These are phyloP conservation scores for Talaromyces trachyspermus DNA, from an alignment of 495 filamentous ascomycete genomes.

Conservation along the genomic window DNA sequence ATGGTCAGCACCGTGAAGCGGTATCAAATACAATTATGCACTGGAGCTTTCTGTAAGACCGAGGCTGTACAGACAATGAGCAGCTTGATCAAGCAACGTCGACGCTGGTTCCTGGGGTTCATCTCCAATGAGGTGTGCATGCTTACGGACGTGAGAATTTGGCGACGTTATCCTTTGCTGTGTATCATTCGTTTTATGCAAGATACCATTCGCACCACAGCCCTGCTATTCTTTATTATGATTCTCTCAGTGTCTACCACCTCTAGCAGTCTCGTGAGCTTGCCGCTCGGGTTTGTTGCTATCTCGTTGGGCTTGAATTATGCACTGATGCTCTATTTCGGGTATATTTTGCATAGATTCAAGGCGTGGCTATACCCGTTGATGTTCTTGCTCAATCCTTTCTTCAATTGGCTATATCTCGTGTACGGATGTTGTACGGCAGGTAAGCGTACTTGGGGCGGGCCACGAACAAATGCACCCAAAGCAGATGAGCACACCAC, in stretches of 20 bases:
- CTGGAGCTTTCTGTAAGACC: conserved; percentile 96
- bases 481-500: conserved; percentile 72
- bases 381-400: conserved; percentile 94
- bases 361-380: conserved; percentile 93
- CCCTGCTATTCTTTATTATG: conserved; percentile 93
- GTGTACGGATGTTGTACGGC: conserved; percentile 84
- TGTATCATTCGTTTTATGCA: conserved; percentile 87
- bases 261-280: conserved; percentile 62
- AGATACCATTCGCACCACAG: conserved; percentile 94
- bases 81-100: conserved; percentile 87
- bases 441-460: conserved; percentile 93
- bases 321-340: conserved; percentile 95
- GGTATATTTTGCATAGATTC: conserved; percentile 72
- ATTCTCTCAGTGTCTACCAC: conserved; percentile 82
- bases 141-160: conserved; percentile 88
- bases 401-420: conserved; percentile 99
- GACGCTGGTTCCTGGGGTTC: conserved; percentile 95
- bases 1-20: conserved; percentile 94
- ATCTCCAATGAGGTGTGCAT: conserved; percentile 99
- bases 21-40: conserved; percentile 97
- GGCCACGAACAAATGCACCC: conserved; percentile 86
- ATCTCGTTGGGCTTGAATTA: conserved; percentile 95
- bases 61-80: conserved; percentile 87
- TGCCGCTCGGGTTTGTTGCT: conserved; percentile 90
- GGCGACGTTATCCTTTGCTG: conserved; percentile 88